Percentiles rank a stretch among this genome's conserved stretches.
These are phyloP conservation scores for Cryphonectria carpinicola DNA, from an alignment of 2,329 filamentous ascomycete species.

Conservation along the genomic window DNA sequence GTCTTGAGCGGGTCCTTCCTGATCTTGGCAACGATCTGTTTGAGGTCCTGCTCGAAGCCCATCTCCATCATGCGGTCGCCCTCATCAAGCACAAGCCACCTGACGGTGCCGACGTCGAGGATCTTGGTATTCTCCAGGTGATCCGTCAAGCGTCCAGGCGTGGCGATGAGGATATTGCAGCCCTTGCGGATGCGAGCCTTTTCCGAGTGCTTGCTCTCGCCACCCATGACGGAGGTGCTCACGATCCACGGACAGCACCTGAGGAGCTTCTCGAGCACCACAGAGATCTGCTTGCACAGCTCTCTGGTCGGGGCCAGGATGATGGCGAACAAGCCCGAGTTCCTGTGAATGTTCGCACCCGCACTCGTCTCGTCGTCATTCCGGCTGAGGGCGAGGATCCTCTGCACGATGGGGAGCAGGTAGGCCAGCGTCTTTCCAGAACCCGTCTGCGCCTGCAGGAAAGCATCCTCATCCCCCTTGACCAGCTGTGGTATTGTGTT, in stretches of 20 bases:
- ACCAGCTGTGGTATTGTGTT: slow-evolving; percentile 82
- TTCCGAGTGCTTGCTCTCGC: slow-evolving; percentile 75
- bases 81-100: slow-evolving; percentile 94
- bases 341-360: slow-evolving; percentile 68
- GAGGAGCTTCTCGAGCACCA: slow-evolving; percentile 82
- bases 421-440: slow-evolving; percentile 99
- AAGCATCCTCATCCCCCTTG: slow-evolving; percentile 83
- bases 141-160: slow-evolving; percentile 87
- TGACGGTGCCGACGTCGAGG: slow-evolving; percentile 82
- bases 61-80: slow-evolving; percentile 98
- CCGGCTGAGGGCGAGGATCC: slow-evolving; percentile 77
- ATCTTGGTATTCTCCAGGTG: slow-evolving; percentile 92
- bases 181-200: slow-evolving; percentile 94
- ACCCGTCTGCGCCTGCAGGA: slow-evolving; percentile 95
- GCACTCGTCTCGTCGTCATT: slow-evolving; percentile 48
- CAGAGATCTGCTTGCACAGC: slow-evolving; percentile 89
- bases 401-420: slow-evolving; percentile 86
- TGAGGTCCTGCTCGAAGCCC: slow-evolving; percentile 93
- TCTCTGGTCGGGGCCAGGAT: slow-evolving; percentile 94
- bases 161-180: slow-evolving; percentile 93
- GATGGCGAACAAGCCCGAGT: slow-evolving; percentile 90
- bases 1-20: slow-evolving; percentile 65
- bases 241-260: slow-evolving; percentile 95
- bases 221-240: slow-evolving; percentile 77
- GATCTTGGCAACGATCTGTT: slow-evolving; percentile 81